Evolutionary conservation across 1,139 yeast species (phyloP), one percentile per base, ranked within the genome.

Genomic region (Saccharomycopsis phalli): DNA sequence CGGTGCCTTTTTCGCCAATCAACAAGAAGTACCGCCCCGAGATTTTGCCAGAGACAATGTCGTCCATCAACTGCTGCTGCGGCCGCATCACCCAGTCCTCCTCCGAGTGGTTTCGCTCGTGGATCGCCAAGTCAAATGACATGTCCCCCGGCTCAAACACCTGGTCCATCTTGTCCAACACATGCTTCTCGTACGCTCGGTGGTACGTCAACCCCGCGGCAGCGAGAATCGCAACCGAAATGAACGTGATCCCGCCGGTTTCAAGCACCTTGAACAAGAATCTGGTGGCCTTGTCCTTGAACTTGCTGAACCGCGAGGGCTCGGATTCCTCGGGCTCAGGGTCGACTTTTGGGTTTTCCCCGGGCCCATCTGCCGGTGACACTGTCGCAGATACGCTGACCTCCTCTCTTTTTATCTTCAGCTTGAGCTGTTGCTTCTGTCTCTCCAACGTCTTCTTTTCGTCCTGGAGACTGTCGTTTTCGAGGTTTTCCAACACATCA

Each of bases 1-100:
- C 94, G 0, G 93, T 82, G 1, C 94, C 94, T 55, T 83, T 82
- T 56, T 83, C 94, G 19, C 94, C 94, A 41, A 83, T 73, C 14
- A 83, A 57, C 41, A 83, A 60, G 53, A 75, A 81, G 56, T 83
- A 83, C 21, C 91, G 59, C 0, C 94, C 94, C 11, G 61, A 61
- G 2, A 73, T 61, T 14, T 69, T 60, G 1, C 94, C 94, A 6
- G 70, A 57, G 11, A 83, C 66, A 23, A 83, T 76, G 35, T 71
- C 76, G 58, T 83, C 84, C 23, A 83, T 58, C 18, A 77, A 55
- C 23, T 64, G 54, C 52, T 83, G 94, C 51, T 82, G 84, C 1
- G 76, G 76, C 36, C 94, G 65, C 42, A 71, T 74, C 1, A 83
- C 83, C 83, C 83, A 77, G 41, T 62, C 66, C 33, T 56, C 59